Evolutionary conservation across 352 stramenopile species (phyloP), one percentile per base, ranked within the genome.

Genomic region (Pythium aphanidermatum): DNA sequence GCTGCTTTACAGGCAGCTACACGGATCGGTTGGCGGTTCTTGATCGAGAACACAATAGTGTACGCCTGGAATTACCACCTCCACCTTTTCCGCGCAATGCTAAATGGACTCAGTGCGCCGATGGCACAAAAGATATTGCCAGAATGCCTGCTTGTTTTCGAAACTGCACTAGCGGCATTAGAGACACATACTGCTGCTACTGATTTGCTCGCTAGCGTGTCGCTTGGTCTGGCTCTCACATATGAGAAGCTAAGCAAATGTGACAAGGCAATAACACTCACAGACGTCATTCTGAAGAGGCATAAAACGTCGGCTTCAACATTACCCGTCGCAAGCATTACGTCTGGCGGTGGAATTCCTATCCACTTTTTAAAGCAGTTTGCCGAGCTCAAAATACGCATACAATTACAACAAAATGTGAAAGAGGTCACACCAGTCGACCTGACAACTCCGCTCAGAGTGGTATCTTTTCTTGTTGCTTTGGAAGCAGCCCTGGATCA

Each of bases 11-110:
- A 56, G 20, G 62, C 48, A 27, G 54, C 71, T 11, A 60, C 64
- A 0, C 65, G 46, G 8, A 68, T 86, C 5, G 74, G 72, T 5
- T 89, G 74, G 65, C 36, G 33, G 0, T 83, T 83, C 33, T 40
- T 91, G 3, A 44, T 96, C 10, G 74, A 96, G 27, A 96, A 93
- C 48, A 82, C 69, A 2, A 83, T 74, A 13, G 75, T 86, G 13
- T 92, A 87, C 48, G 39, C 96, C n/a, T 96, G 84, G 83, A 96
- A 97, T 55, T 92, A 90, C 36, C 88, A 97, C 45, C 87, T 95
- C 14, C 83, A 94, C 35, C 41, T 96, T 9, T 86, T 96, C 43
- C 52, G 74, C 2, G 59, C 76, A 40, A 16, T 82, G 16, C 19
- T 66, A 26, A 33, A 11, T 9, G n/a, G 10, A 31, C 23, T 6